phyloP scores from a whole-genome alignment of 2,329 filamentous ascomycete species.

The Beauveria scarabaeidicola region DNA sequence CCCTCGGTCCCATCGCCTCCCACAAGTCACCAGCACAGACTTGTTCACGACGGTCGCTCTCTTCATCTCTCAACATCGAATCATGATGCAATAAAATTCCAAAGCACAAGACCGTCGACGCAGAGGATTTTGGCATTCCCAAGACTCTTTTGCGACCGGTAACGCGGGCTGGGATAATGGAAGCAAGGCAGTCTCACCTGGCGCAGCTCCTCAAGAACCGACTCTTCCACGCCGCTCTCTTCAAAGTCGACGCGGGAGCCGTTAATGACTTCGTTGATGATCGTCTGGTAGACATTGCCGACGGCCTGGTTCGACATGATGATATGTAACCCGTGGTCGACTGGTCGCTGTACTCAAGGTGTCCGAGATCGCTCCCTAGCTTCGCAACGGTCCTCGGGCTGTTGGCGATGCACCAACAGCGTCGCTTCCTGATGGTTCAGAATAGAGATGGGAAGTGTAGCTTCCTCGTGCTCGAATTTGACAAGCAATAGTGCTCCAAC shows the following conservation, averaged over 20 bases:
- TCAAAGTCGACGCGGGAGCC: slow-evolving; percentile 93
- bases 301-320: slow-evolving; percentile 52
- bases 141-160: background rate
- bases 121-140: background rate
- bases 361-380: slow-evolving; percentile 9
- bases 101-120: slow-evolving; percentile 2
- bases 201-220: slow-evolving; percentile 77
- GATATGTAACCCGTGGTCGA: slow-evolving; percentile 7
- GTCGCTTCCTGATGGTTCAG: background rate
- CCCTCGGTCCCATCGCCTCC: background rate
- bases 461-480: background rate
- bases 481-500: background rate
- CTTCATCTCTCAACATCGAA: background rate
- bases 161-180: background rate
- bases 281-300: slow-evolving; percentile 71
- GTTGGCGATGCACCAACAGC: background rate
- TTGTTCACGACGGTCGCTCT: background rate
- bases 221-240: slow-evolving; percentile 84
- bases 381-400: background rate
- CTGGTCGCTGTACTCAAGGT: background rate
- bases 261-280: slow-evolving; percentile 81
- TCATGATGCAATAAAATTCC: background rate
- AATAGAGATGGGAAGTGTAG: background rate
- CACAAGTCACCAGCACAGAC: background rate
- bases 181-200: slow-evolving; percentile 53